phyloP scores from a whole-genome alignment of 2,329 filamentous ascomycete species.

The Penicillium oxalicum region DNA sequence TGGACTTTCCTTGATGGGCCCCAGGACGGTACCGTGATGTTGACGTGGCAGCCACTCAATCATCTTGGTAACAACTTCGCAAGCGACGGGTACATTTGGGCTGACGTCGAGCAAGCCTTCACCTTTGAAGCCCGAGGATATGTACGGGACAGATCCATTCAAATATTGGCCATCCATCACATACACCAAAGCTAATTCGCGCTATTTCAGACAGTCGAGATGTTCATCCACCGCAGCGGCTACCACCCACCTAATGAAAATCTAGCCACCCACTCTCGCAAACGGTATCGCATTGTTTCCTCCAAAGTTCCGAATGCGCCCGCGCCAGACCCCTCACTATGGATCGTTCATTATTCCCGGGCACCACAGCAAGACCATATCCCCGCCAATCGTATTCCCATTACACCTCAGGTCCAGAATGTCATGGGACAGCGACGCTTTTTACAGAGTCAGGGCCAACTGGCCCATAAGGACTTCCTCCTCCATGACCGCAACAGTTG shows the following conservation, averaged over 20 bases:
- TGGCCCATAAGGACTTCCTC: conserved; percentile 90
- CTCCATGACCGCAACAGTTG: conserved; percentile 82
- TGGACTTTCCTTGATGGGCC: conserved; percentile 89
- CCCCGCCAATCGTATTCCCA: conserved; percentile 54
- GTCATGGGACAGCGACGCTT: conserved; percentile 47
- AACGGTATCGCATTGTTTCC: conserved; percentile 78
- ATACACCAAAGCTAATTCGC: conserved; percentile 5
- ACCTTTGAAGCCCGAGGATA: conserved; percentile 67
- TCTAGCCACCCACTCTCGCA: conserved; percentile 68
- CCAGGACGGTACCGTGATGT: conserved; percentile 70
- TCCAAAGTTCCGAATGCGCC: conserved; percentile 63
- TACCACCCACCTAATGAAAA: conserved; percentile 69
- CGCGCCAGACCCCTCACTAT: conserved; percentile 72
- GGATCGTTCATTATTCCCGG: conserved; percentile 84
- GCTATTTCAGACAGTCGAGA: conserved; percentile 69
- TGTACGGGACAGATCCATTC: conserved; percentile 40
- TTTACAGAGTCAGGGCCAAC: conserved; percentile 68
- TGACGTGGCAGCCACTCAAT: conserved; percentile 81
- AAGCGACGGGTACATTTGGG: conserved; percentile 90
- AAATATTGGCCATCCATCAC: too few relatives aligned
- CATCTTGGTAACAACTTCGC: conserved; percentile 68
- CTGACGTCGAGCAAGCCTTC: conserved; percentile 69
- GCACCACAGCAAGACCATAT: conserved; percentile 68
- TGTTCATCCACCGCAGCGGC: conserved; percentile 75
- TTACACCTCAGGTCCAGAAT: conserved; percentile 38